Conservation (phyloP, 495 filamentous ascomycete genomes). For the Penicillium riverlandense region DNA sequence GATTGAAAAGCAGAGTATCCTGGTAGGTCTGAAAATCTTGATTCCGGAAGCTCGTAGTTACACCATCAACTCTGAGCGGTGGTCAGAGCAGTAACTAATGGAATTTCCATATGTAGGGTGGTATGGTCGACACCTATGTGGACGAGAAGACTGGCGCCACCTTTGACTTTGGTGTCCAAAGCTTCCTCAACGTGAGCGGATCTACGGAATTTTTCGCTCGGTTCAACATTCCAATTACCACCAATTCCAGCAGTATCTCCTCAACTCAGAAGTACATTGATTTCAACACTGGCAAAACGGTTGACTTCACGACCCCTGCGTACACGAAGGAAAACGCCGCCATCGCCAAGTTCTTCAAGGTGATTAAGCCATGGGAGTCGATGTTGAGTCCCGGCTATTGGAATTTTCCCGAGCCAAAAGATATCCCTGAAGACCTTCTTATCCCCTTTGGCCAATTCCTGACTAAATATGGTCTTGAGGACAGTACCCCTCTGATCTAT, state of each 20-base stretch:
- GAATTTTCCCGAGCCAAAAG: constrained; percentile 23
- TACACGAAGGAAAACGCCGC: constrained; percentile 18
- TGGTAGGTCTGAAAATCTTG: constrained; percentile 22
- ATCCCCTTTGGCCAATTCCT: constrained; percentile 38
- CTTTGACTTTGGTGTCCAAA: constrained; percentile 34
- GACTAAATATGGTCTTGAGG: constrained; percentile 35
- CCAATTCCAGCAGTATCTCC: constrained; percentile 8
- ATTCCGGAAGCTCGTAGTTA: not conserved
- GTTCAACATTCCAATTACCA: constrained; percentile 23
- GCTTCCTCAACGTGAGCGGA: constrained; percentile 28
- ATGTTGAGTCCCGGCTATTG: constrained; percentile 30
- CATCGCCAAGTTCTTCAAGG: constrained; percentile 26
- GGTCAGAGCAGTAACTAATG: not conserved
- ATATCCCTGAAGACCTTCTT: constrained; percentile 37
- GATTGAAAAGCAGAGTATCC: constrained; percentile 29
- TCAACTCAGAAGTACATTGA: constrained; percentile 27
- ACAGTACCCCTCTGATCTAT: constrained; percentile 20
- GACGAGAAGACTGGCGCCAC: constrained; percentile 20
- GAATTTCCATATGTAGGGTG: constrained; percentile 24
- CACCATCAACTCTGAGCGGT: not conserved
- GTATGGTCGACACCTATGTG: constrained; percentile 34
- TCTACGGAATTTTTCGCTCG: constrained; percentile 34
- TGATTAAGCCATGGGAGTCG: constrained; percentile 26
- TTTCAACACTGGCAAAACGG: constrained; percentile 28
- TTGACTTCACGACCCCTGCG: constrained; percentile 12